Percentiles rank a stretch among this genome's conserved stretches.
phyloP scores from a whole-genome alignment of 75 land plant genomes.

The Selaginella tamariscina region DNA sequence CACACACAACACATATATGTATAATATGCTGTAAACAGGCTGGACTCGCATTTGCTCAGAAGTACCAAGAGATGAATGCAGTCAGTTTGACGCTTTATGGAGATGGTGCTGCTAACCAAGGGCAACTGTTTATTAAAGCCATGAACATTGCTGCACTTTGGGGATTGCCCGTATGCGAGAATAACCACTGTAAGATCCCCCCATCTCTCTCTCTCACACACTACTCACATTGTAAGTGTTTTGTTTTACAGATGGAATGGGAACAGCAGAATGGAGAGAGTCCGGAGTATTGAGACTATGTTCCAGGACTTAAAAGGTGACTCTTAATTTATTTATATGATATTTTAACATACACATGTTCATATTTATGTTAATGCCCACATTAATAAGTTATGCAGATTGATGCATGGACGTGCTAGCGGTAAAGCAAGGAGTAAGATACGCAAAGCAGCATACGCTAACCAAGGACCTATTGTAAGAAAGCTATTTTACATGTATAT shows the following conservation, averaged over 20 bases:
- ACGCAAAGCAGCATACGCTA: slow-evolving; percentile 77
- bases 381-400: too few relatives aligned
- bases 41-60: slow-evolving; percentile 82
- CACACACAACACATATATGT: too few relatives aligned
- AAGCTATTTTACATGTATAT: too few relatives aligned
- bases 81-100: slow-evolving; percentile 74
- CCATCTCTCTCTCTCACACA: not conserved
- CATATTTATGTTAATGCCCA: too few relatives aligned
- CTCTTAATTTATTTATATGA: not conserved
- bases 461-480: slow-evolving; percentile 85
- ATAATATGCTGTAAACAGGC: too few relatives aligned
- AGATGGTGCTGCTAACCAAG: slow-evolving; percentile 92
- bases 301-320: slow-evolving; percentile 63
- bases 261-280: slow-evolving; percentile 95
- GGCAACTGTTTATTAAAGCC: slow-evolving; percentile 91
- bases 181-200: slow-evolving; percentile 66
- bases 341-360: not conserved
- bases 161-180: slow-evolving; percentile 94
- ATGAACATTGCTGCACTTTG: slow-evolving; percentile 79
- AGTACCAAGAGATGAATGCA: slow-evolving; percentile 54
- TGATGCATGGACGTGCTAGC: slow-evolving; percentile 93
- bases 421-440: slow-evolving; percentile 80
- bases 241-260: slow-evolving; percentile 74
- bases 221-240: not conserved
- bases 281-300: slow-evolving; percentile 92